These are phyloP conservation scores for Coemansia guatemalensis DNA, from an alignment of 192 early-diverging fungal species.

Conservation along the genomic window DNA sequence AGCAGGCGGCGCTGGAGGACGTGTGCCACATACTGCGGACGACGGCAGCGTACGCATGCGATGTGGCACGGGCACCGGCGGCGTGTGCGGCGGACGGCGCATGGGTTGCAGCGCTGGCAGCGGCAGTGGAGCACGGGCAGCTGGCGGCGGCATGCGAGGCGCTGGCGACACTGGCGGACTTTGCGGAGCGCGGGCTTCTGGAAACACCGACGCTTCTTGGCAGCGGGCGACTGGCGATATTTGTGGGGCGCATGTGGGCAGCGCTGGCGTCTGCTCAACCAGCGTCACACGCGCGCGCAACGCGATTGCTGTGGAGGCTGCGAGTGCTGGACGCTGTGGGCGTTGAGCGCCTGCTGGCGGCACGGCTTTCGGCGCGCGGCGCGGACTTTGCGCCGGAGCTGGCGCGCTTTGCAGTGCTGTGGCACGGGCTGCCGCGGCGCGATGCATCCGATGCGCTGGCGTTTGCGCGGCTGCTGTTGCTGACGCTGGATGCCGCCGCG, in stretches of 20 bases:
- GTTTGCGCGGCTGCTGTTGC: slow-evolving; percentile 75
- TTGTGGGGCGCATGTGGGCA: slow-evolving; percentile 62
- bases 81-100: slow-evolving; percentile 15
- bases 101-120: slow-evolving; percentile 34
- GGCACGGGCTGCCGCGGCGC: slow-evolving; percentile 31
- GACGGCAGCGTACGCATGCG: slow-evolving; percentile 22
- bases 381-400: slow-evolving; percentile 17
- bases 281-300: slow-evolving; percentile 60
- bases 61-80: slow-evolving; percentile 11
- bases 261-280: slow-evolving; percentile 60
- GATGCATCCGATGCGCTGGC: slow-evolving; percentile 26
- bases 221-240: slow-evolving; percentile 3
- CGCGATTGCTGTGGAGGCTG: slow-evolving; percentile 68
- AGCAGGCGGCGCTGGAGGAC: slow-evolving; percentile 31
- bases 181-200: slow-evolving; percentile 26
- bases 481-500: slow-evolving; percentile 65
- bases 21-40: slow-evolving; percentile 37
- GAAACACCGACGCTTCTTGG: background rate
- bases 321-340: slow-evolving; percentile 22
- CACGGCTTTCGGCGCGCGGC: slow-evolving; percentile 10
- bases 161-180: slow-evolving; percentile 29
- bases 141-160: slow-evolving; percentile 23
- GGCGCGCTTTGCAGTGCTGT: slow-evolving; percentile 35
- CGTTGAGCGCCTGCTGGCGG: slow-evolving; percentile 34
- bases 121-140: slow-evolving; percentile 10